Evolutionary conservation across 768 basidiomycete genomes (phyloP).

Genomic region (Jaapia argillacea): DNA sequence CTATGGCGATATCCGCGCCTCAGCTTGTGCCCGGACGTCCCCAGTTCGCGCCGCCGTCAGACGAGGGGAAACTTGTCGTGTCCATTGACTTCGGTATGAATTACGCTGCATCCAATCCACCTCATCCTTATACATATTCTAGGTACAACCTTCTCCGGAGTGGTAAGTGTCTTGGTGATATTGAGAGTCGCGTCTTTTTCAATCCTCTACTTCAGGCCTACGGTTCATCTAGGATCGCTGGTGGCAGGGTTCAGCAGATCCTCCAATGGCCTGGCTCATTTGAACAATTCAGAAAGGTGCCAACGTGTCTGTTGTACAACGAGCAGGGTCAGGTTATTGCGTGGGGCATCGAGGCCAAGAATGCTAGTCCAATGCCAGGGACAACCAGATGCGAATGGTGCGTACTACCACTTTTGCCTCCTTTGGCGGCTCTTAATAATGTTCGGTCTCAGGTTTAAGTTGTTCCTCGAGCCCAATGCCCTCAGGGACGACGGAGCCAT

Average conservation of each 20-base stretch:
- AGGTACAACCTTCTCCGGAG: slow-evolving; percentile 86
- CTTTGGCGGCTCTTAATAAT: neutral
- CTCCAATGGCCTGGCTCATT: slow-evolving; percentile 78
- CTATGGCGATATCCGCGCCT: neutral
- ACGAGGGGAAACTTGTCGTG: slow-evolving; percentile 76
- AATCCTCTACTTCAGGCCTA: slow-evolving; percentile 45
- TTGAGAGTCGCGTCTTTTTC: neutral
- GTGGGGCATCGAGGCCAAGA: slow-evolving; percentile 87
- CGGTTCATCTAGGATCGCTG: slow-evolving; percentile 75
- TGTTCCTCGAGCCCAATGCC: slow-evolving; percentile 76
- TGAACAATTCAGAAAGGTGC: slow-evolving; percentile 77
- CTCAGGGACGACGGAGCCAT: slow-evolving; percentile 61
- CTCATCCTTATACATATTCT: slow-evolving; percentile 8
- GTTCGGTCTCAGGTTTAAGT: slow-evolving; percentile 54
- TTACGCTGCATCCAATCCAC: slow-evolving; percentile 1
- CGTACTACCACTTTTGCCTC: slow-evolving; percentile 7
- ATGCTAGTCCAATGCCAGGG: slow-evolving; percentile 57
- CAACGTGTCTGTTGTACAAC: slow-evolving; percentile 80
- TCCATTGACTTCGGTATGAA: slow-evolving; percentile 72
- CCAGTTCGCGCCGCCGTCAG: slow-evolving; percentile 8
- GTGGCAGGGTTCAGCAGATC: slow-evolving; percentile 76
- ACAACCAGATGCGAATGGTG: slow-evolving; percentile 50
- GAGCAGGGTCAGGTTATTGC: slow-evolving; percentile 62
- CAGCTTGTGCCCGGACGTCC: neutral
- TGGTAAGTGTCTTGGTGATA: slow-evolving; percentile 39